Evolutionary conservation across 2,329 filamentous ascomycete species (phyloP).

Genomic region (Verticillium longisporum): DNA sequence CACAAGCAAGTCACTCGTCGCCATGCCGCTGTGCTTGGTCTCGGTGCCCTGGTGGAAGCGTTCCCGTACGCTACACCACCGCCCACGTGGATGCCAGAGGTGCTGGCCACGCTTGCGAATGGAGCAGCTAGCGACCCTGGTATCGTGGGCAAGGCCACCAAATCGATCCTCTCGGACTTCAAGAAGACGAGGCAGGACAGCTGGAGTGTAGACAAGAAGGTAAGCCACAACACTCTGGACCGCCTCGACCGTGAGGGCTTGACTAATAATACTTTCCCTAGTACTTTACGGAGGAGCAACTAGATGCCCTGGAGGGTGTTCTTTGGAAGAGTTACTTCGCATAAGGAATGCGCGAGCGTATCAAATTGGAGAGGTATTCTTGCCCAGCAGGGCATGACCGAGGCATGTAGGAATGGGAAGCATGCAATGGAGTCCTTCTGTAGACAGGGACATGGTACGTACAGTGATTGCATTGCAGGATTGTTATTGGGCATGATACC

Average conservation of each 20-base stretch:
- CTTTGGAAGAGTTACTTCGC: conserved; percentile 99
- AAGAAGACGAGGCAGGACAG: conserved; percentile 99
- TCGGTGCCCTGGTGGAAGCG: conserved; percentile 86
- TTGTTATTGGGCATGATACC: not conserved
- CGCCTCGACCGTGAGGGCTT: not conserved
- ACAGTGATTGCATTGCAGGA: not conserved
- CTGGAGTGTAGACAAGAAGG: conserved; percentile 97
- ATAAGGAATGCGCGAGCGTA: conserved; percentile 30
- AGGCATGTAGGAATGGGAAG: not conserved
- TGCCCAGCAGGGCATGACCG: no score
- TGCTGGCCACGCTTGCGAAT: conserved; percentile 76
- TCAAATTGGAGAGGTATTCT: not conserved
- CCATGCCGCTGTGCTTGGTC: conserved; percentile 84
- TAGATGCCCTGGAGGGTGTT: conserved; percentile 92
- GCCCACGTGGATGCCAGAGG: conserved; percentile 87
- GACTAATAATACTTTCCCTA: conserved; percentile 27
- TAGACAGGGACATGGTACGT: not conserved
- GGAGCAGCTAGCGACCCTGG: conserved; percentile 84
- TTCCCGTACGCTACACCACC: conserved; percentile 95
- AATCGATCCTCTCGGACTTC: conserved; percentile 90
- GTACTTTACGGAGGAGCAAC: conserved; percentile 84
- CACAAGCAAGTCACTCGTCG: conserved; percentile 74
- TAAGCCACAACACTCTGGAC: conserved; percentile 35
- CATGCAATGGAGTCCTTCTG: not conserved
- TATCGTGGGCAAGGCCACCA: conserved; percentile 91